Evolutionary conservation across 192 early-diverging fungal genomes (phyloP).

Genomic region (Gaertneriomyces semiglobifer): DNA sequence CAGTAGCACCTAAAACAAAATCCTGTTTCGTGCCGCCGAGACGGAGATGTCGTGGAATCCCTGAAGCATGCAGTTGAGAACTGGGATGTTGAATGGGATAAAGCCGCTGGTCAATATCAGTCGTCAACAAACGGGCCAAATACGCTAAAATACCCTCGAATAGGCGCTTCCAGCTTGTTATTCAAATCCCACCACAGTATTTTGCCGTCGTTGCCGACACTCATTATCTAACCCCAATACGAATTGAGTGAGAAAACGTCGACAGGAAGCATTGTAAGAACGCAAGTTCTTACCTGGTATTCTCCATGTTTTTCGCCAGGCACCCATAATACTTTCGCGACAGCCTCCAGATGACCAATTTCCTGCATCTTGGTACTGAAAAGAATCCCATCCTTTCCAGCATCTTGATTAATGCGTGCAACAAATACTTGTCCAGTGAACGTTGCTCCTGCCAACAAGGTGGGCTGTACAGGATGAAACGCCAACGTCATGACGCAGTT

Average conservation of each 20-base stretch:
- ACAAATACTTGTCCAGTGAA: constrained; percentile 47
- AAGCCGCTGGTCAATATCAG: too few species aligned
- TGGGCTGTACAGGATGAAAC: constrained; percentile 47
- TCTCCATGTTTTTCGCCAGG: constrained; percentile 27
- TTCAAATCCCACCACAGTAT: constrained; percentile 40
- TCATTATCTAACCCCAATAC: constrained; percentile 30
- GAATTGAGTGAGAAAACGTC: background rate
- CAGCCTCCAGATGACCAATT: constrained; percentile 46
- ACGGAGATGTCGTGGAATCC: constrained; percentile 25
- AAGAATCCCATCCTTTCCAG: constrained; percentile 35
- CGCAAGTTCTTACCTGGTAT: constrained; percentile 32
- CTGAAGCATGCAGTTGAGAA: constrained; percentile 21
- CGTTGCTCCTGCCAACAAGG: constrained; percentile 41
- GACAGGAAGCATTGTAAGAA: background rate
- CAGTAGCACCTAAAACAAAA: background rate
- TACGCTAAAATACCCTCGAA: constrained; percentile 20
- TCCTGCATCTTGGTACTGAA: constrained; percentile 34
- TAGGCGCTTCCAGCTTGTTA: constrained; percentile 32
- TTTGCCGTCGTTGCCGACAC: constrained; percentile 45
- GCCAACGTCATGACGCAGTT: constrained; percentile 44
- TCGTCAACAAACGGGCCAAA: too few species aligned
- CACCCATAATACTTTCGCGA: constrained; percentile 41
- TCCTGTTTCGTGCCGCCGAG: background rate
- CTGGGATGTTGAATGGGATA: background rate
- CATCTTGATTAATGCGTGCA: constrained; percentile 34